Evolutionary conservation across 108 stramenopile species (phyloP).

Genomic region (Cylindrotheca closterium): DNA sequence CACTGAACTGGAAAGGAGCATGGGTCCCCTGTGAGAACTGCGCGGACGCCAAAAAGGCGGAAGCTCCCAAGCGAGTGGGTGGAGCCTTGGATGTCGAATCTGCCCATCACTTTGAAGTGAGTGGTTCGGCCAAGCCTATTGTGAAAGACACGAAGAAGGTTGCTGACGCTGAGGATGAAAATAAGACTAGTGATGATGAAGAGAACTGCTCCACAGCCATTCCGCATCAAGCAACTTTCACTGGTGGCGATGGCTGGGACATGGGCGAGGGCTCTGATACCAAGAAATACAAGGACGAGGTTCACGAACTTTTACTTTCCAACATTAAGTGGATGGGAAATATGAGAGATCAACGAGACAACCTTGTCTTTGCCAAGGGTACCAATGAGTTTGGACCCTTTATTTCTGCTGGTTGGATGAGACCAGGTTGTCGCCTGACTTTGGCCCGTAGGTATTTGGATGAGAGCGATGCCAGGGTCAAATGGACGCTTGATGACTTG

Average conservation of each 20-base stretch:
- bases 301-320: slow-evolving; percentile 42
- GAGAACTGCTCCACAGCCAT: slow-evolving; percentile 5
- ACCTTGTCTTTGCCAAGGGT: slow-evolving; percentile 51
- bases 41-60: slow-evolving; percentile 46
- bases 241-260: slow-evolving; percentile 50
- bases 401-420: slow-evolving; percentile 56
- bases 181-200: neutral
- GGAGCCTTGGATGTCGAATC: slow-evolving; percentile 47
- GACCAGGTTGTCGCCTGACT: slow-evolving; percentile 60
- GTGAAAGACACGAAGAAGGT: slow-evolving; percentile 8
- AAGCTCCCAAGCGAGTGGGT: slow-evolving; percentile 50
- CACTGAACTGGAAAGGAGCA: slow-evolving; percentile 47
- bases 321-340: slow-evolving; percentile 58
- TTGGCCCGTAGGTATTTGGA: slow-evolving; percentile 60
- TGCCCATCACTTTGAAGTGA: slow-evolving; percentile 43
- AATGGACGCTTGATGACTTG: slow-evolving; percentile 56
- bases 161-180: slow-evolving; percentile 1
- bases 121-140: slow-evolving; percentile 21
- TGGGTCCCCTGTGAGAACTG: slow-evolving; percentile 45
- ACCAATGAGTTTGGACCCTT: slow-evolving; percentile 55
- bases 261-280: slow-evolving; percentile 28
- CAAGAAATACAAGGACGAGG: slow-evolving; percentile 39
- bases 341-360: slow-evolving; percentile 43
- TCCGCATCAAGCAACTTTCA: slow-evolving; percentile 20
- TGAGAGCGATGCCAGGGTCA: slow-evolving; percentile 41